These are phyloP conservation scores for Aspergillus caelatus DNA, from an alignment of 2,329 filamentous ascomycete species.

Conservation along the genomic window DNA sequence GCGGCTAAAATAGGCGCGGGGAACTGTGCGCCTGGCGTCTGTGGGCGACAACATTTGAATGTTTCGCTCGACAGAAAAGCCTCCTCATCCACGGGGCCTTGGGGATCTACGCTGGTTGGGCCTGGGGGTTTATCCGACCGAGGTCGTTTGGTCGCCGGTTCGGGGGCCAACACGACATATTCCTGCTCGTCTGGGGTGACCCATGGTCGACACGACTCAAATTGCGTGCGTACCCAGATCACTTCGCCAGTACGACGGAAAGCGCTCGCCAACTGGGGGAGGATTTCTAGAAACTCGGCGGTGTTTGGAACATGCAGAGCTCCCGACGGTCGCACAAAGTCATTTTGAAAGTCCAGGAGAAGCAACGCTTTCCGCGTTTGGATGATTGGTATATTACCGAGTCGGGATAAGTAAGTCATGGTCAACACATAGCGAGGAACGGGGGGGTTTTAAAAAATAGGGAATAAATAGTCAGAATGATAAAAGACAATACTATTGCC, in stretches of 20 bases:
- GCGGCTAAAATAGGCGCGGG: slow-evolving; percentile 52
- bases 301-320: slow-evolving; percentile 68
- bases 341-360: slow-evolving; percentile 85
- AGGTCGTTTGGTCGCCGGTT: slow-evolving; percentile 15
- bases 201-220: slow-evolving; percentile 62
- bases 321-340: slow-evolving; percentile 73
- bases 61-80: slow-evolving; percentile 44
- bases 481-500: not conserved
- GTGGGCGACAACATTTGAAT: slow-evolving; percentile 43
- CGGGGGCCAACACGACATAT: slow-evolving; percentile 46
- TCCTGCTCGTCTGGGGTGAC: slow-evolving; percentile 55
- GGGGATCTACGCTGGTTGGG: slow-evolving; percentile 19
- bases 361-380: slow-evolving; percentile 71
- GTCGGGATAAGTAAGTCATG: slow-evolving; percentile 35
- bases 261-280: slow-evolving; percentile 66
- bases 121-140: slow-evolving; percentile 14
- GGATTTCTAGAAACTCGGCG: slow-evolving; percentile 67
- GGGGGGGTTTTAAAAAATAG: not conserved
- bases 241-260: slow-evolving; percentile 76
- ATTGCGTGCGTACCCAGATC: slow-evolving; percentile 83
- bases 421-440: slow-evolving; percentile 28
- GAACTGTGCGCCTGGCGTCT: slow-evolving; percentile 52
- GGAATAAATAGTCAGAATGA: not conserved
- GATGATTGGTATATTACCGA: slow-evolving; percentile 49
- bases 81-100: slow-evolving; percentile 39